A percentile compares a stretch with the other conserved stretches of the same genome.
These are phyloP conservation scores for Cryphonectria radicalis DNA, from an alignment of 2,329 filamentous ascomycete species.

Conservation along the genomic window DNA sequence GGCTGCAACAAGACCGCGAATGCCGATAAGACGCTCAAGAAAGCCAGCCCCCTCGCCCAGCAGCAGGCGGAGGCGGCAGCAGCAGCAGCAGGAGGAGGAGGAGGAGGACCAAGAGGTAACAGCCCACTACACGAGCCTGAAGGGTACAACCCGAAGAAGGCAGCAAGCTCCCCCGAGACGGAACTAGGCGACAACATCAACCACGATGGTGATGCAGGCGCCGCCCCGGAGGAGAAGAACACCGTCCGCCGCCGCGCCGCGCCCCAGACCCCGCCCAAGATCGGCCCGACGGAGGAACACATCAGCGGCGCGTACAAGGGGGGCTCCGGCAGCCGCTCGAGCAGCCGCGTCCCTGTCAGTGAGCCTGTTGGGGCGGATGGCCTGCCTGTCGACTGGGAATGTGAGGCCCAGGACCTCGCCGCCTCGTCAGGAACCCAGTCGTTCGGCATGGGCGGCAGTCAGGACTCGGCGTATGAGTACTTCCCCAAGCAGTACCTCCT, in stretches of 20 bases:
- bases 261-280: not conserved
- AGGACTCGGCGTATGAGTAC: conserved; percentile 75
- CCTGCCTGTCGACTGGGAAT: conserved; percentile 48
- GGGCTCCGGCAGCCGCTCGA: not conserved
- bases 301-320: not conserved
- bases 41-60: conserved; percentile 42
- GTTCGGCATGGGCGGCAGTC: conserved; percentile 66
- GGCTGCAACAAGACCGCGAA: conserved; percentile 70
- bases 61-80: conserved; percentile 38
- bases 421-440: conserved; percentile 49
- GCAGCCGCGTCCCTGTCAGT: conserved; percentile 10
- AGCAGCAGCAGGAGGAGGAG: conserved; percentile 13
- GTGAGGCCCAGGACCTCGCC: conserved; percentile 63
- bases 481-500: conserved; percentile 74
- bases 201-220: conserved; percentile 23
- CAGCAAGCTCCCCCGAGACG: not conserved
- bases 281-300: not conserved
- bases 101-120: conserved; percentile 16
- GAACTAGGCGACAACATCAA: conserved; percentile 1
- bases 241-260: conserved; percentile 17
- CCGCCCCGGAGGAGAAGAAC: conserved; percentile 15
- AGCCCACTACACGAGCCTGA: conserved; percentile 33
- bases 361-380: conserved; percentile 43
- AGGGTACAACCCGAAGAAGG: conserved; percentile 37
- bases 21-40: conserved; percentile 30